Evolutionary conservation across 2,329 filamentous ascomycete genomes (phyloP), one percentile per base, ranked within the genome.

Genomic region (Colletotrichum sp.): DNA sequence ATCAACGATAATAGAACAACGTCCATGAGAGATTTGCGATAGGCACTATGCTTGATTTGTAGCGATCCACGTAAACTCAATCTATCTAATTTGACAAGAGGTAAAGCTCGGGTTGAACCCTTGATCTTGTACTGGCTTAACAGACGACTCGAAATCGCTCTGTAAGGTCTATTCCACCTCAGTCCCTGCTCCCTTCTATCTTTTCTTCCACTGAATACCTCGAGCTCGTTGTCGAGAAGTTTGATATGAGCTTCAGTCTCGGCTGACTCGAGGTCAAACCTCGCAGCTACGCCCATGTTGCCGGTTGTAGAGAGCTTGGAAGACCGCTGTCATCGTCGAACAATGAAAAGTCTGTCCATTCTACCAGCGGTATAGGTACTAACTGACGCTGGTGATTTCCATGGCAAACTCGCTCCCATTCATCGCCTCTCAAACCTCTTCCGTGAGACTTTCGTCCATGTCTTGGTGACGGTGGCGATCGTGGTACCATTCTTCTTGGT

Each of bases 251-350:
- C 43, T 52, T 21, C 43, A 21, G 1, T 21, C n/a, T 8, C 38
- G 2, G 18, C n/a, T 52, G 6, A 1, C n/a, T 21, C 12, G 6
- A 21, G n/a, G 43, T 48, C 0, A 1, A 48, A 4, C 1, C 10
- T 13, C n/a, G 21, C 21, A 48, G 38, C 1, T 7, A 1, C 6
- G 2, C n/a, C 1, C 0, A 48, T 13, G 1, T 4, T 48, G 1
- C n/a, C n/a, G 43, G 2, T 13, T 12, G 6, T 5, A 7, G n/a
- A 21, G n/a, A 8, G n/a, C 43, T 52, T 21, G 0, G 2, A 21
- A 12, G 43, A 52, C 43, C 3, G 12, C 1, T 52, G 0, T 52
- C 6, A 21, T 13, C n/a, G 10, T 52, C 13, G 43, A 13, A 21
- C 43, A 7, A 21, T 21, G 6, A 5, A 3, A 21, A 13, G 9